Evolutionary conservation across 2,329 filamentous ascomycete species (phyloP).

Genomic region (Pseudonectria buxi): DNA sequence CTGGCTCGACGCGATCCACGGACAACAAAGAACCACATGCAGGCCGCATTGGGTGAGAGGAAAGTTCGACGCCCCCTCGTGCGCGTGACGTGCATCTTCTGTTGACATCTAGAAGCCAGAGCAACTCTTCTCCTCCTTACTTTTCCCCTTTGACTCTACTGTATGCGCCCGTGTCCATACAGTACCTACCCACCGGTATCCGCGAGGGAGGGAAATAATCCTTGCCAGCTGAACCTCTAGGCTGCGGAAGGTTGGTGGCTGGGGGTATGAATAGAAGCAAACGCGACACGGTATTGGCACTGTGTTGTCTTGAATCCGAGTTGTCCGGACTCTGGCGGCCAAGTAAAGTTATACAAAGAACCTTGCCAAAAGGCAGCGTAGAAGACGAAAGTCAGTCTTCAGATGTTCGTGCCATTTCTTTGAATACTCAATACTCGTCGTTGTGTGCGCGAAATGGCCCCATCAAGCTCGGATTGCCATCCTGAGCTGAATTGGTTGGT

Average conservation of each 20-base stretch:
- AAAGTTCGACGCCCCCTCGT: slow-evolving; percentile 6
- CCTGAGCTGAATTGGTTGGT: too few relatives aligned
- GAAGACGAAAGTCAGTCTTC: too few relatives aligned
- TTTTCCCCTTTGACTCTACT: slow-evolving; percentile 1
- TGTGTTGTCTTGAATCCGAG: too few relatives aligned
- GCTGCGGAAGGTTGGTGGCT: slow-evolving; percentile 7
- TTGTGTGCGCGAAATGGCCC: too few relatives aligned
- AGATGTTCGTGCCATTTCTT: too few relatives aligned
- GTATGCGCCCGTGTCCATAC: too few relatives aligned
- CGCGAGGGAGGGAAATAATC: slow-evolving; percentile 5
- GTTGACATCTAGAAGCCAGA: slow-evolving; percentile 3
- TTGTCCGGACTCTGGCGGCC: too few relatives aligned
- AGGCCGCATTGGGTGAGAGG: not conserved
- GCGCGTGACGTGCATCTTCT: slow-evolving; percentile 4
- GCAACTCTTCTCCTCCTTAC: slow-evolving; percentile 5
- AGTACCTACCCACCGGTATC: not conserved
- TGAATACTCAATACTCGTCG: too few relatives aligned
- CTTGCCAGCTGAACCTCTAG: slow-evolving; percentile 12
- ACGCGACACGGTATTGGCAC: too few relatives aligned
- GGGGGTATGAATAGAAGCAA: slow-evolving; percentile 16
- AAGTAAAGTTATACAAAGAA: too few relatives aligned
- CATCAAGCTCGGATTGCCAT: too few relatives aligned
- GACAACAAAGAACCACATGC: not conserved
- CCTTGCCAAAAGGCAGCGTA: too few relatives aligned
- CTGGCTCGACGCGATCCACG: slow-evolving; percentile 1